Conservation (phyloP, 164 flowering plant species). For the Chimonanthus praecox region DNA sequence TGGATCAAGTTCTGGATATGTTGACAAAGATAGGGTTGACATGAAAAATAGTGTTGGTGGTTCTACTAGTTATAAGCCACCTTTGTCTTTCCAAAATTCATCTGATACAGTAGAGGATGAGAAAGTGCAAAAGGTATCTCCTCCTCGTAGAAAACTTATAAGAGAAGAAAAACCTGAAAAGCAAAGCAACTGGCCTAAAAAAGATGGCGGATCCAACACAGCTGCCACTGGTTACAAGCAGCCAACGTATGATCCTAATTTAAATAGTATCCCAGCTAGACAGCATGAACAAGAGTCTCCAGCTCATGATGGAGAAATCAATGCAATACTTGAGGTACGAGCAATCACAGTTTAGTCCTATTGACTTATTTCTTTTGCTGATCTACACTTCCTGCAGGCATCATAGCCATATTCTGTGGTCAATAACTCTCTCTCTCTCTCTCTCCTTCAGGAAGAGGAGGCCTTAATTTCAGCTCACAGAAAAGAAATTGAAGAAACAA, state of each 20-base stretch:
- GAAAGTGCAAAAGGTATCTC: conserved; percentile 78
- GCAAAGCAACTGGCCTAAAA: conserved; percentile 44
- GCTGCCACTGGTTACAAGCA: conserved; percentile 38
- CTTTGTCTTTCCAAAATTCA: conserved; percentile 34
- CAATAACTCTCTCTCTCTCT: not conserved
- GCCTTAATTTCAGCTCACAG: conserved; percentile 90
- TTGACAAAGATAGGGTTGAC: conserved; percentile 52
- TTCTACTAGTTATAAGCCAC: conserved; percentile 28
- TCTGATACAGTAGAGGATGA: conserved; percentile 44
- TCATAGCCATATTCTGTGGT: not conserved
- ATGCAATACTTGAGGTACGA: conserved; percentile 79
- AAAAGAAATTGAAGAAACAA: conserved; percentile 96
- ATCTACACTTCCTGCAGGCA: not conserved
- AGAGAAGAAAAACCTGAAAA: conserved; percentile 72
- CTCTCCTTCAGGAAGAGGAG: conserved; percentile 70
- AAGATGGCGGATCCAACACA: conserved; percentile 47
- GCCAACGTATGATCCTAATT: conserved; percentile 34
- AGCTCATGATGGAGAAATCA: conserved; percentile 52
- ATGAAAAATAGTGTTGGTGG: conserved; percentile 34
- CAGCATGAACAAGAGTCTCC: conserved; percentile 42
- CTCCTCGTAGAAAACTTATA: conserved; percentile 68
- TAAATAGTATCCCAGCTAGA: conserved; percentile 31
- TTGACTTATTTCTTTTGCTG: not conserved
- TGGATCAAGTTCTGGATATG: conserved; percentile 32
- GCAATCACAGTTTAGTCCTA: not conserved